These are phyloP conservation scores for Phytophthora macrochlamydospora DNA, from an alignment of 352 stramenopile species.

Conservation along the genomic window DNA sequence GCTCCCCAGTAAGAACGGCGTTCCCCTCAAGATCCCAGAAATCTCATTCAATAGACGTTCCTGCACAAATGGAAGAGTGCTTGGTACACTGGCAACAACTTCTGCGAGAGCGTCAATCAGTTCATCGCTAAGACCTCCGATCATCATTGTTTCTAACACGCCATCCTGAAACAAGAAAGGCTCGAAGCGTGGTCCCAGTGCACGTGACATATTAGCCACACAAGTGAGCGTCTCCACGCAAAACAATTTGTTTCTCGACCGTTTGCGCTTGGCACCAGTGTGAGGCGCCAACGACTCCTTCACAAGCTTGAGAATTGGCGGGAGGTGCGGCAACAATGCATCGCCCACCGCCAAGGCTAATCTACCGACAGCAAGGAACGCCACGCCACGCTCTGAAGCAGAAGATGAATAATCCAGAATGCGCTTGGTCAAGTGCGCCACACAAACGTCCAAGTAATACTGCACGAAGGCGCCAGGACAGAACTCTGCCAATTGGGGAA, in stretches of 20 bases:
- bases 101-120: slow-evolving; percentile 94
- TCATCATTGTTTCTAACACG: slow-evolving; percentile 87
- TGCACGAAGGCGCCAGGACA: slow-evolving; percentile 94
- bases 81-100: slow-evolving; percentile 91
- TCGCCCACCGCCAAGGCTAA: slow-evolving; percentile 92
- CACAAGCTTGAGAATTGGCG: slow-evolving; percentile 79
- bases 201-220: slow-evolving; percentile 75
- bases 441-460: slow-evolving; percentile 89
- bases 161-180: slow-evolving; percentile 70
- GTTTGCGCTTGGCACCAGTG: slow-evolving; percentile 42
- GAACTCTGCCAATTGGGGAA: slow-evolving; percentile 94
- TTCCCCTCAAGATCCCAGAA: slow-evolving; percentile 92
- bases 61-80: slow-evolving; percentile 90
- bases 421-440: slow-evolving; percentile 86
- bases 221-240: slow-evolving; percentile 86
- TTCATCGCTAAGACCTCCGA: slow-evolving; percentile 92
- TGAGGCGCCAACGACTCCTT: slow-evolving; percentile 75
- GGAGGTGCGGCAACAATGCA: slow-evolving; percentile 83
- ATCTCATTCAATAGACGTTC: slow-evolving; percentile 96
- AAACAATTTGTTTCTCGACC: slow-evolving; percentile 77
- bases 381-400: slow-evolving; percentile 72
- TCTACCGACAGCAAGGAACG: slow-evolving; percentile 93
- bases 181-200: slow-evolving; percentile 67
- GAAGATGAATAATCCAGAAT: slow-evolving; percentile 64
- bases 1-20: slow-evolving; percentile 59